Base-by-base conservation (phyloP, 1,284 basidiomycete genomes). In the Boletus sp. region DNA sequence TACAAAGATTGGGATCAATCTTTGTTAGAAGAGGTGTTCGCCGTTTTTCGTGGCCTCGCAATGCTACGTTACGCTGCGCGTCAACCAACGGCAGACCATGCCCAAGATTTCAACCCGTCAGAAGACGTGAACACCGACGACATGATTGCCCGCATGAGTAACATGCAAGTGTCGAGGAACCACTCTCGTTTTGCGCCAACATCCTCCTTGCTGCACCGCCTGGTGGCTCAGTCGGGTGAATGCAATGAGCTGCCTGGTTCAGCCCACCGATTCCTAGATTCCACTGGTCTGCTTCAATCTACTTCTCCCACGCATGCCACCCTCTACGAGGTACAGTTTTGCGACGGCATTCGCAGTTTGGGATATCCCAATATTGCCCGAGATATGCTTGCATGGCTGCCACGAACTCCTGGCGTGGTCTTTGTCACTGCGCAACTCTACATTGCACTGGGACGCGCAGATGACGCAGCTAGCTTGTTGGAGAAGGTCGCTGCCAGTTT, bases 401-500 rank as follows among this genome's bases (percentile, higher is more conserved):
- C 91, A 23, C 71, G 82, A 39, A 86, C 85, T 10, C 80, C 86
- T 26, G 90, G 80, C 7, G 81, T 85, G 48, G 77, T 77, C 38
- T 96, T 89, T 65, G 78, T 93, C 22, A 75, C 76, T 41, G 87
- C 82, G 2, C 72, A 82, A 54, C 73, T 91, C 12, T 80, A 77
- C 70, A 67, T 94, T 38, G 77, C 82, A 51, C 68, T 81, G n/a
- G 85, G 86, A 3, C 75, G 84, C 16, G 72, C 79, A 13, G 90
- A 91, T 47, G 88, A 91, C 57, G 88, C 90, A 2, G 78, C 81
- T 0, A 69, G 69, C 39, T 65, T 82, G 29, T 73, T 97, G 52
- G 82, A 92, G 65, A 82, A 81, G 54, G 72, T 93, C n/a, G 84
- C 85, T 12, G 82, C 82, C 33, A 80, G 76, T 54, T 85, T 91